Conservation (phyloP, 306 rosid species). For the Citrullus colocynthis region DNA sequence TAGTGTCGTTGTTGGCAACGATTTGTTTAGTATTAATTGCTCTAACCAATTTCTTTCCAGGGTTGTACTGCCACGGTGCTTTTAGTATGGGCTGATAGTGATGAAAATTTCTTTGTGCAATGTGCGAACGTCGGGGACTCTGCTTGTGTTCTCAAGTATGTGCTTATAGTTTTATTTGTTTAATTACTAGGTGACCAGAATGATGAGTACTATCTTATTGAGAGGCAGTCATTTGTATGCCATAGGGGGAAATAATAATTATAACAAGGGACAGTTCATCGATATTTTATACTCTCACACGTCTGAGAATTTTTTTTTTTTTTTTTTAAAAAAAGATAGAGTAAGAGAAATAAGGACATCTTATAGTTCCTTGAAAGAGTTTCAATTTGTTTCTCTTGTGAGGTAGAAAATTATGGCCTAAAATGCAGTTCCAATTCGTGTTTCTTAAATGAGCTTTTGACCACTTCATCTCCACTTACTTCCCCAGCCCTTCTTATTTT, state of each 20-base stretch:
- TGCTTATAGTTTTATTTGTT: conserved; percentile 9
- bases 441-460: neutral
- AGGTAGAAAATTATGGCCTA: neutral
- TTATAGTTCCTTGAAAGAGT: neutral
- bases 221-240: neutral
- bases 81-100: conserved; percentile 67
- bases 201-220: neutral
- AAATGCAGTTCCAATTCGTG: neutral
- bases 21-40: conserved; percentile 5
- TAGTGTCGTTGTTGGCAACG: neutral
- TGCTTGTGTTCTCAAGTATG: conserved; percentile 69
- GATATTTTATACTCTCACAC: neutral
- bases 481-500: neutral
- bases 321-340: neutral
- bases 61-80: conserved; percentile 98
- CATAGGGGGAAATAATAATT: neutral
- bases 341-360: neutral
- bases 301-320: neutral
- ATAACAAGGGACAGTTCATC: neutral
- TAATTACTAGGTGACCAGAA: conserved; percentile 11
- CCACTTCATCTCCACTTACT: neutral
- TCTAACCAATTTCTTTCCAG: conserved; percentile 28
- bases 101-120: conserved; percentile 60
- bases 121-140: conserved; percentile 99
- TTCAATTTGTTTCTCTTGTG: conserved; percentile 6